Evolutionary conservation across 257 asterid genomes (phyloP).

Genomic region (Solanum arcanum): DNA sequence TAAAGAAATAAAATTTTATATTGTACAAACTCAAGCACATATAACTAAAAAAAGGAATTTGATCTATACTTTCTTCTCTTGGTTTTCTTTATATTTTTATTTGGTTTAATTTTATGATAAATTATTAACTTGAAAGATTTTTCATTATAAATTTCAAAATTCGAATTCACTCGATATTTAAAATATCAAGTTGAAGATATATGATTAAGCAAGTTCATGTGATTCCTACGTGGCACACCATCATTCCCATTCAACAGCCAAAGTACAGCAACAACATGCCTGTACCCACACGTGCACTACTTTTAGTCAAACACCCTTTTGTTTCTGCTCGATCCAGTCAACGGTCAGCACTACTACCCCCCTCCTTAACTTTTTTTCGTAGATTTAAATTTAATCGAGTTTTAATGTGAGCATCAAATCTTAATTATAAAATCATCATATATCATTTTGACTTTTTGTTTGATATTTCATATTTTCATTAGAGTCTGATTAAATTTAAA

Average conservation of each 20-base stretch:
- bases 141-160: neutral
- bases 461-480: no score
- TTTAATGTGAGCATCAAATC: no score
- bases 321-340: slow-evolving; percentile 13
- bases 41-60: no score
- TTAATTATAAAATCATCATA: no score
- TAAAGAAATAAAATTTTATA: no score
- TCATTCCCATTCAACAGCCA: slow-evolving; percentile 19
- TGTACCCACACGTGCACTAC: slow-evolving; percentile 26
- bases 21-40: no score
- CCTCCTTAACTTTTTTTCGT: no score
- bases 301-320: slow-evolving; percentile 20
- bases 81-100: neutral
- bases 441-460: rapidly evolving
- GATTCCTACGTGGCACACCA: slow-evolving; percentile 37
- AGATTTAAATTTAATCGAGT: no score
- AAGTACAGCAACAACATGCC: slow-evolving; percentile 34
- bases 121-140: neutral
- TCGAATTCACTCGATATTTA: rapidly evolving
- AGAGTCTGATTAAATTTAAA: no score
- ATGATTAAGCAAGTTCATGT: slow-evolving; percentile 29
- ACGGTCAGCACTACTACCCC: neutral
- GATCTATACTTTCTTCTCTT: neutral
- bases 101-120: neutral
- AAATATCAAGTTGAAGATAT: slow-evolving; percentile 19